Base-by-base conservation (phyloP, 768 basidiomycete species). In the Hypholoma fasciculare region DNA sequence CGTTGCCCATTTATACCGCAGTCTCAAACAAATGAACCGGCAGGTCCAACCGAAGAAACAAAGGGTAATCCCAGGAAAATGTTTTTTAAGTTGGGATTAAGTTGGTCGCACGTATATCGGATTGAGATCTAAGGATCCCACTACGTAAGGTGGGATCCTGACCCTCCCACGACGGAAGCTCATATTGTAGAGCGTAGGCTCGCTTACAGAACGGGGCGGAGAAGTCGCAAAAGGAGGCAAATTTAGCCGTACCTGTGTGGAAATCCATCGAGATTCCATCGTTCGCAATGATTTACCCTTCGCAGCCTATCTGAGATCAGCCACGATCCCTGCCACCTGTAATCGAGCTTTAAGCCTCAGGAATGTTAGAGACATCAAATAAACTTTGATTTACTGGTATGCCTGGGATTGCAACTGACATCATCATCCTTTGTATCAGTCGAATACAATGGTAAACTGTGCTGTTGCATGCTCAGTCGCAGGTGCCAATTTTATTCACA, bases 51-150 rank as follows among this genome's bases (percentile, higher is more conserved):
- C 69, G 75, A 75, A 74, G 69, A 68, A 71, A 66, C 61, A 67
- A 67, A 70, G 63, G 65, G 65, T 66, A 69, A 71, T 73, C 76
- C 75, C 75, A 79, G 71, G 58, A 58, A 78, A 71, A 60, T 73
- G 69, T 72, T 76, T 23, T 76, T 78, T 78, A 78, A 80, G 80
- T 86, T 85, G 82, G 74, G 65, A 75, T 78, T 78, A 79, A 79
- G 85, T 85, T 82, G 74, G 73, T 77, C 30, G 77, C 78, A 79
- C 77, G 75, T 67, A 34, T 34, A 69, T 72, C 69, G 62, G 61
- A 60, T 65, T 64, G 69, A 69, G 74, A 73, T 74, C 71, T 70
- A 70, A 68, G 73, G 67, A 74, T 69, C 66, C 62, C 61, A 69
- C 61, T 69, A 74, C 78, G 74, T 76, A 78, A 78, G 75, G 69